These are phyloP conservation scores for Symmetrospora coprosmae DNA, from an alignment of 768 basidiomycete genomes.

Conservation along the genomic window DNA sequence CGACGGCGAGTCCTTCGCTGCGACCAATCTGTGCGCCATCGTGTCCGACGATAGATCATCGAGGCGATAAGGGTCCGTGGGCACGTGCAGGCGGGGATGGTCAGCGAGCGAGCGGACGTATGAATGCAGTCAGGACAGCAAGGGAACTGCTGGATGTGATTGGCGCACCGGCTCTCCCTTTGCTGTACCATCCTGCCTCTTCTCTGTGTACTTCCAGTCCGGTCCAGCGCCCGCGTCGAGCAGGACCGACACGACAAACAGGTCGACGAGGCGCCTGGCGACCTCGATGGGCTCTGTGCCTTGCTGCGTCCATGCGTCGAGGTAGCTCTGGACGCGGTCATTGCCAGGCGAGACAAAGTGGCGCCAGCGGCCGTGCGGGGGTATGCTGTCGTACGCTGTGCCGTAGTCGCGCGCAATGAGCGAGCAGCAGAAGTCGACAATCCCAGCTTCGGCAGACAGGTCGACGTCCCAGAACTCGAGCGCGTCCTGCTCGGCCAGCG, in stretches of 20 bases:
- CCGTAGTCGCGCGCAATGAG: conserved; percentile 58
- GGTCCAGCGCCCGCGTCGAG: conserved; percentile 89
- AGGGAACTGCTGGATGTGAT: no score
- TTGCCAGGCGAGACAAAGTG: conserved; percentile 45
- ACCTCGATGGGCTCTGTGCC: conserved; percentile 39
- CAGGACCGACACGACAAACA: conserved; percentile 78
- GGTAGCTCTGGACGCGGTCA: conserved; percentile 28
- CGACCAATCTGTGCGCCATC: conserved; percentile 57
- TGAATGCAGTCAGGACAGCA: no score
- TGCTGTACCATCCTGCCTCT: conserved; percentile 35
- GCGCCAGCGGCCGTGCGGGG: conserved; percentile 56
- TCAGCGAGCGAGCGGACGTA: no score
- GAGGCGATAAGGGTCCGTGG: no score
- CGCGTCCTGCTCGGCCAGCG: conserved; percentile 57
- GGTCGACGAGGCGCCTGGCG: conserved; percentile 64
- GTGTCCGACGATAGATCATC: no score
- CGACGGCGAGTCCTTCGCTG: conserved; percentile 59
- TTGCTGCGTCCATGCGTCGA: conserved; percentile 25
- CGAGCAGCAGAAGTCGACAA: conserved; percentile 32
- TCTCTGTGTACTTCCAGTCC: conserved; percentile 61
- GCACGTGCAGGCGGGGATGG: no score
- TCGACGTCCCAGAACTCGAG: conserved; percentile 77
- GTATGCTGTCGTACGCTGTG: conserved; percentile 49
- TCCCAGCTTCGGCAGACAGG: conserved; percentile 55
- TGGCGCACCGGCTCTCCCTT: no score